These are phyloP conservation scores for Meripilus lineatus DNA, from an alignment of 1,284 basidiomycete species.

Conservation along the genomic window DNA sequence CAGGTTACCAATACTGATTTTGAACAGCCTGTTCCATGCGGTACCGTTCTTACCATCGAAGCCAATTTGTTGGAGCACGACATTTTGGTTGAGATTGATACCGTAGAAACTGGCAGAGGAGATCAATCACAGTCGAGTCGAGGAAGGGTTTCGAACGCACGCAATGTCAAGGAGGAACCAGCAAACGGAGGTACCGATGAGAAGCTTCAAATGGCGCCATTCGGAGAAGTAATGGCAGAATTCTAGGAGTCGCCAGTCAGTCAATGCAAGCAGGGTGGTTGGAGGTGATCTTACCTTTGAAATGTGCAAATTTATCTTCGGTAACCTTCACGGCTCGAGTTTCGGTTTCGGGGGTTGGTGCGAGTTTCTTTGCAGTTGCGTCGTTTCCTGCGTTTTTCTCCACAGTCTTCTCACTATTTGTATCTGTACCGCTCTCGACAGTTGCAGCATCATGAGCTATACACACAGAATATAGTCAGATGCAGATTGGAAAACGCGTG, in stretches of 20 bases:
- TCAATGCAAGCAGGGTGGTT: no score
- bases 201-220: constrained; percentile 50
- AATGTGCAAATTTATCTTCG: no score
- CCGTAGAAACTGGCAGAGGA: constrained; percentile 75
- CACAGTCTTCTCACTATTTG: neutral
- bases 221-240: constrained; percentile 49
- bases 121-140: no score
- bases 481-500: no score
- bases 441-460: no score
- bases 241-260: constrained; percentile 24
- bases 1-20: constrained; percentile 59
- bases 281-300: no score
- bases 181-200: constrained; percentile 47
- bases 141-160: constrained; percentile 27
- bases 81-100: constrained; percentile 75
- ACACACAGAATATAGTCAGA: no score
- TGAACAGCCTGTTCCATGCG: constrained; percentile 61
- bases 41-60: constrained; percentile 52
- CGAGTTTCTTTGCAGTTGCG: neutral
- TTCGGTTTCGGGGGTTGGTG: neutral
- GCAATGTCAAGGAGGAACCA: constrained; percentile 58
- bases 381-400: no score
- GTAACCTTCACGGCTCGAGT: no score
- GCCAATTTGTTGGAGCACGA: constrained; percentile 66
- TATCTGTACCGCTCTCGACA: neutral